Percentiles rank a stretch among this genome's conserved stretches.
Evolutionary conservation across 139 green algal genomes (phyloP).

Genomic region (Volvox reticuliferus): DNA sequence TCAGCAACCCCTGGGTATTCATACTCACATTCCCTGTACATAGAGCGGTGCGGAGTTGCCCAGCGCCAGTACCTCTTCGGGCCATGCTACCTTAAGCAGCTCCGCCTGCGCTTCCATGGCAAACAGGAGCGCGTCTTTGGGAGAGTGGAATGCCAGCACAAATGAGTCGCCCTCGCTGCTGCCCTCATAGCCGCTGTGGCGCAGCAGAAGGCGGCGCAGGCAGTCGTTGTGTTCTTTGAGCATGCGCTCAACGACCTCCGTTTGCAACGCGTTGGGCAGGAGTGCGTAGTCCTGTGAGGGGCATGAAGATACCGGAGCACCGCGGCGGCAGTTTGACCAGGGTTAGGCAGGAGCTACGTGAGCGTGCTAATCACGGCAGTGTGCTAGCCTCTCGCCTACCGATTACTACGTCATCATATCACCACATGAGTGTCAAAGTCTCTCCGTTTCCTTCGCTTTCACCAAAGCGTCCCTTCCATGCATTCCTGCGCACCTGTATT

Average conservation of each 20-base stretch:
- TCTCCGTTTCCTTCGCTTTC: too few relatives aligned
- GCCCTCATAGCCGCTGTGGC: constrained; percentile 47
- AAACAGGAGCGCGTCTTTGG: constrained; percentile 52
- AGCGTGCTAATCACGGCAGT: background rate
- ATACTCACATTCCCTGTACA: constrained; percentile 48
- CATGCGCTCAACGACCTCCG: constrained; percentile 33
- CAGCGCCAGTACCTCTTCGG: constrained; percentile 33
- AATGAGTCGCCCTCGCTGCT: constrained; percentile 31
- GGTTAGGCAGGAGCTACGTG: background rate
- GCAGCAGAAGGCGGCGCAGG: constrained; percentile 29
- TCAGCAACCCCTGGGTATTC: too few relatives aligned
- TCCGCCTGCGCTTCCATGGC: constrained; percentile 42
- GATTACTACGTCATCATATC: too few relatives aligned
- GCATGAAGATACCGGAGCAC: too few relatives aligned
- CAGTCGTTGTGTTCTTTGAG: constrained; percentile 38
- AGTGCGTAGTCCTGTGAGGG: background rate
- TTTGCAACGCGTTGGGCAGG: background rate
- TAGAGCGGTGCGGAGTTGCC: constrained; percentile 17
- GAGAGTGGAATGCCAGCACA: constrained; percentile 45
- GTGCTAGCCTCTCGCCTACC: background rate
- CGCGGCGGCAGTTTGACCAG: background rate
- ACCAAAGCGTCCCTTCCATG: too few relatives aligned
- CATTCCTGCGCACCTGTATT: constrained; percentile 42
- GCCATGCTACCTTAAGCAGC: constrained; percentile 41
- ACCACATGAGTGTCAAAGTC: too few relatives aligned